Conservation (phyloP, 2,329 filamentous ascomycete species). For the Calonectria montana region DNA sequence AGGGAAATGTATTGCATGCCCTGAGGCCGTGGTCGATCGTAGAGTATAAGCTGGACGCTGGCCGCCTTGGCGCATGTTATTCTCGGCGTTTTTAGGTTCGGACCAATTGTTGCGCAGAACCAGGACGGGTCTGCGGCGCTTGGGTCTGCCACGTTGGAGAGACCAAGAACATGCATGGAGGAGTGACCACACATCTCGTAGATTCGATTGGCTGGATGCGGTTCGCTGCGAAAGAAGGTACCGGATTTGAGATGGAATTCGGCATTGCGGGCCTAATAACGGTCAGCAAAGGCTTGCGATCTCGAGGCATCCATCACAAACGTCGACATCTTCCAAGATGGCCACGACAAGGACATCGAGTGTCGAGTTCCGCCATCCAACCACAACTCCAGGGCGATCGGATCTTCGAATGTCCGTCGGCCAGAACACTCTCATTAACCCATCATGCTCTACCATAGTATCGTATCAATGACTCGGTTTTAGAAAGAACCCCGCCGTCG, state of each 20-base stretch:
- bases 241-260: conserved; percentile 88
- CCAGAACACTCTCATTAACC: conserved; percentile 98
- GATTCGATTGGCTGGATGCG: conserved; percentile 82
- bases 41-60: conserved; percentile 88
- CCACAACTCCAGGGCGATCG: conserved; percentile 82
- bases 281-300: conserved; percentile 37
- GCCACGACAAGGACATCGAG: conserved; percentile 91
- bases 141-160: conserved; percentile 73
- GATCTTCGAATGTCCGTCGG: conserved; percentile 84
- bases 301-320: conserved; percentile 54
- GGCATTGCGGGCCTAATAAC: conserved; percentile 75
- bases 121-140: conserved; percentile 72
- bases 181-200: conserved; percentile 86
- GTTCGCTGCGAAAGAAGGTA: conserved; percentile 84
- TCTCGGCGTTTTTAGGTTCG: conserved; percentile 68
- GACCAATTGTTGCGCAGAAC: conserved; percentile 70
- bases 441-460: conserved; percentile 80
- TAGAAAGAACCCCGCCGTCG: conserved; percentile 95
- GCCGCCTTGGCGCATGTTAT: conserved; percentile 79
- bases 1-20: conserved; percentile 98
- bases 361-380: conserved; percentile 95
- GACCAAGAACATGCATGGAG: conserved; percentile 86
- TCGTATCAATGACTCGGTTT: conserved; percentile 44
- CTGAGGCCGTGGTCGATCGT: conserved; percentile 84
- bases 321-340: conserved; percentile 90